phyloP scores from a whole-genome alignment of 495 filamentous ascomycete species.

The Talaromyces thailandensis region DNA sequence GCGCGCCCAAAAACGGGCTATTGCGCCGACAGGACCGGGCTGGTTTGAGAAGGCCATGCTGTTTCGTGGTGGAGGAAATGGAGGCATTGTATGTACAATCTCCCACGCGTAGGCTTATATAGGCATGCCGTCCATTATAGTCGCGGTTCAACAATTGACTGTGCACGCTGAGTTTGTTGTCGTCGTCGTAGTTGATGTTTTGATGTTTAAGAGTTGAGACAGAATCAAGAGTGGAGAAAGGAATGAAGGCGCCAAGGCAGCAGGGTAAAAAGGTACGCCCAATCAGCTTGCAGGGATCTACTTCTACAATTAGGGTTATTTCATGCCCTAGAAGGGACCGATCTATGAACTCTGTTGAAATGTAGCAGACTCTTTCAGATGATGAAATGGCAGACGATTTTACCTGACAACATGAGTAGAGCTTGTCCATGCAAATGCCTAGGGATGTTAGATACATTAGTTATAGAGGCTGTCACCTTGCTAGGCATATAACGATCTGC shows the following conservation, averaged over 20 bases:
- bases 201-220: neutral
- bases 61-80: constrained; percentile 7
- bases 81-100: neutral
- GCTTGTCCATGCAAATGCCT: too few species aligned
- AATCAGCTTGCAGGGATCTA: neutral
- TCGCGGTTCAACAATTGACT: neutral
- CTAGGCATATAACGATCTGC: too few species aligned
- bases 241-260: neutral
- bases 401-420: too few species aligned
- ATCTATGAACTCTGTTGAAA: too few species aligned
- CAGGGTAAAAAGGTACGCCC: neutral
- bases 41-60: constrained; percentile 17
- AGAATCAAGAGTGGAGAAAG: neutral
- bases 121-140: neutral
- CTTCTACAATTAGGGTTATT: neutral
- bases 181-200: too few species aligned
- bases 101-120: neutral
- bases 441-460: too few species aligned
- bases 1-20: constrained; percentile 44
- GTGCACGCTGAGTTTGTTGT: neutral
- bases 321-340: neutral
- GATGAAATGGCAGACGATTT: too few species aligned
- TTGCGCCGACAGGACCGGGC: constrained; percentile 24
- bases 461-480: too few species aligned
- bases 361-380: too few species aligned